These are phyloP conservation scores for Phaeosphaeria sp. DNA, from an alignment of 2,329 filamentous ascomycete genomes.

Conservation along the genomic window DNA sequence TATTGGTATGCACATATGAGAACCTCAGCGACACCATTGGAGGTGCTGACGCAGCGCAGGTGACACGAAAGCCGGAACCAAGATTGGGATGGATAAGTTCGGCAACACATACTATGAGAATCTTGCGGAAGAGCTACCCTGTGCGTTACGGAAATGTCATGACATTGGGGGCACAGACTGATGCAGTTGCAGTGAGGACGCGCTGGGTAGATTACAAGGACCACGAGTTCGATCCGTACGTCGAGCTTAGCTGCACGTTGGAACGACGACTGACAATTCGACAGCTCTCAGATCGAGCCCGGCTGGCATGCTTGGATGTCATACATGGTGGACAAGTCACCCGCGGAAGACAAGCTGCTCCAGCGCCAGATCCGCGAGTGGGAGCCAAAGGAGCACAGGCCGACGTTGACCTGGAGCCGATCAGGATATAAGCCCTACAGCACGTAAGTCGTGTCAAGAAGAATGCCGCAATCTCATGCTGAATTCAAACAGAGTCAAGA, in stretches of 20 bases:
- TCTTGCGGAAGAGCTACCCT: slow-evolving; percentile 82
- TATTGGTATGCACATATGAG: slow-evolving; percentile 41
- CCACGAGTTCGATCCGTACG: slow-evolving; percentile 79
- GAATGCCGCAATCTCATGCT: slow-evolving; percentile 3
- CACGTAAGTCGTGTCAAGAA: slow-evolving; percentile 70
- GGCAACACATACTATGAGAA: slow-evolving; percentile 99
- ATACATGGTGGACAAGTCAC: slow-evolving; percentile 88
- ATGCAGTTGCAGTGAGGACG: slow-evolving; percentile 72
- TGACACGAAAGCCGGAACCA: slow-evolving; percentile 92
- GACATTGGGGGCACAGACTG: slow-evolving; percentile 6
- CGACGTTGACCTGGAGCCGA: slow-evolving; percentile 76
- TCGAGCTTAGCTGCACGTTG: slow-evolving; percentile 6
- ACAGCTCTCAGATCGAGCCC: slow-evolving; percentile 83
- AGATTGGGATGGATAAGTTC: slow-evolving; percentile 84
- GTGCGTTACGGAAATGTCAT: slow-evolving; percentile 58
- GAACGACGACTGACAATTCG: slow-evolving; percentile 45
- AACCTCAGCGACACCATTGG: neutral
- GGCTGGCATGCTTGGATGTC: slow-evolving; percentile 99
- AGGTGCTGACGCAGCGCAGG: slow-evolving; percentile 61
- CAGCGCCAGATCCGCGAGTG: slow-evolving; percentile 72
- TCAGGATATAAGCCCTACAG: slow-evolving; percentile 92
- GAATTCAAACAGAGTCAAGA: slow-evolving; percentile 51
- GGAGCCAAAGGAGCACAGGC: slow-evolving; percentile 75
- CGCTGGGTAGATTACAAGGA: slow-evolving; percentile 98
- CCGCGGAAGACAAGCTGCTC: slow-evolving; percentile 75